phyloP scores from a whole-genome alignment of 2,329 filamentous ascomycete species.

The Fusarium sacchari region DNA sequence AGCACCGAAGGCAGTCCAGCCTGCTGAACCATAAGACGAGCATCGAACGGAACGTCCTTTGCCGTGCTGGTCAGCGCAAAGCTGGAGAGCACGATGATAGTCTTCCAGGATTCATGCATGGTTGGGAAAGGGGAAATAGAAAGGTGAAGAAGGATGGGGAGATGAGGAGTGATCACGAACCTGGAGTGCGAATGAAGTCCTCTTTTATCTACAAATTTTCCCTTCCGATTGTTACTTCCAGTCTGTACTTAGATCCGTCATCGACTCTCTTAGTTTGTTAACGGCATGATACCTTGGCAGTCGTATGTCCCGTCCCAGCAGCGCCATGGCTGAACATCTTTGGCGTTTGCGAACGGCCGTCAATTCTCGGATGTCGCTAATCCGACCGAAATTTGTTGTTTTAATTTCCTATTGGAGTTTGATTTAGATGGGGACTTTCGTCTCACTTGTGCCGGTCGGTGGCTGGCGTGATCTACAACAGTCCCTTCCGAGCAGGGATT shows the following conservation, averaged over 20 bases:
- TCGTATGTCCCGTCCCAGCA: not conserved
- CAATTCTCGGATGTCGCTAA: not conserved
- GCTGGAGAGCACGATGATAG: not conserved
- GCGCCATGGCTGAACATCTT: not conserved
- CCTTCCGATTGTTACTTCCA: not conserved
- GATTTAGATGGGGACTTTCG: not conserved
- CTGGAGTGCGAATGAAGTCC: not conserved
- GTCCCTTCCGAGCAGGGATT: not conserved
- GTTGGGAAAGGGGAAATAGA: not conserved
- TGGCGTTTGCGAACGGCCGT: not conserved
- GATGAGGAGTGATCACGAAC: not conserved
- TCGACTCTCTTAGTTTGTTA: too few relatives aligned
- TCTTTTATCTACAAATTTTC: not conserved
- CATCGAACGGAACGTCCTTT: not conserved
- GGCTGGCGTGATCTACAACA: not conserved
- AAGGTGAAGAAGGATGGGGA: not conserved
- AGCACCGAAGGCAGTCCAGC: not conserved
- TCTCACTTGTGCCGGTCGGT: not conserved
- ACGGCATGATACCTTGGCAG: not conserved
- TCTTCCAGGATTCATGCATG: constrained; percentile 8
- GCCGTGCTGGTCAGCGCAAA: not conserved
- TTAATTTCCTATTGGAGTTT: not conserved
- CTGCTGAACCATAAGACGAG: constrained; percentile 2
- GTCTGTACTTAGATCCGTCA: not conserved
- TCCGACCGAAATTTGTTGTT: not conserved